phyloP scores from a whole-genome alignment of 176 grass and related monocot genomes.

The Bothriochloa decipiens region DNA sequence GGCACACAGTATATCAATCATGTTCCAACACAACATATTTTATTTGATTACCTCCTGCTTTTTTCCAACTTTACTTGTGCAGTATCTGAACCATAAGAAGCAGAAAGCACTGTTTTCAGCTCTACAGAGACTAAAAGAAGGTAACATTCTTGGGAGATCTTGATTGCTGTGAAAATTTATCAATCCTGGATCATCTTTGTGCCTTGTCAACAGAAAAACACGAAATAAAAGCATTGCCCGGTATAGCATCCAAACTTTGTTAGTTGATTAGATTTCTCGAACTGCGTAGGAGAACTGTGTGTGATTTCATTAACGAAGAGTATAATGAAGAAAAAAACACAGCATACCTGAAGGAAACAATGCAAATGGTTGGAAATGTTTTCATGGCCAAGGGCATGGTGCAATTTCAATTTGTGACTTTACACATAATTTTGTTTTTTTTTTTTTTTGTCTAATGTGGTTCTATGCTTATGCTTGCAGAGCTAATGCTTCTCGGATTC shows the following conservation, averaged over 20 bases:
- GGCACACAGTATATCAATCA: conserved; percentile 6
- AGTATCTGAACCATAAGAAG: conserved; percentile 50
- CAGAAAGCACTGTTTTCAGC: conserved; percentile 67
- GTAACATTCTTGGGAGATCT: conserved; percentile 36
- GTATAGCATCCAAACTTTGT: neutral
- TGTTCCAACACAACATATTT: neutral
- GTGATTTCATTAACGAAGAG: neutral
- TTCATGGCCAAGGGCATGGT: neutral
- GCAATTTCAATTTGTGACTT: neutral
- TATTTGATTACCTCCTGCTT: conserved; percentile 5
- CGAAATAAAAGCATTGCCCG: neutral
- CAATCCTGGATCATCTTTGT: conserved; percentile 16
- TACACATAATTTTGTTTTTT: conserved; percentile 7
- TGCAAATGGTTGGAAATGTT: conserved; percentile 1
- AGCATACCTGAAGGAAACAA: conserved; percentile 13
- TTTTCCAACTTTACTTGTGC: conserved; percentile 28
- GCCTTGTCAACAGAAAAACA: neutral
- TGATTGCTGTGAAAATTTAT: conserved; percentile 8
- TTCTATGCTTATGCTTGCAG: conserved; percentile 55
- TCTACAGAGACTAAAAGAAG: conserved; percentile 79
- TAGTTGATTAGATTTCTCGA: neutral
- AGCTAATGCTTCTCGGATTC: conserved; percentile 94
- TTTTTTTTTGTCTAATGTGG: conserved; percentile 25
- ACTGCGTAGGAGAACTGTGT: neutral
- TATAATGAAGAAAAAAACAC: neutral